phyloP scores from a whole-genome alignment of 1,284 basidiomycete species.

The Fomitopsis pinicola region DNA sequence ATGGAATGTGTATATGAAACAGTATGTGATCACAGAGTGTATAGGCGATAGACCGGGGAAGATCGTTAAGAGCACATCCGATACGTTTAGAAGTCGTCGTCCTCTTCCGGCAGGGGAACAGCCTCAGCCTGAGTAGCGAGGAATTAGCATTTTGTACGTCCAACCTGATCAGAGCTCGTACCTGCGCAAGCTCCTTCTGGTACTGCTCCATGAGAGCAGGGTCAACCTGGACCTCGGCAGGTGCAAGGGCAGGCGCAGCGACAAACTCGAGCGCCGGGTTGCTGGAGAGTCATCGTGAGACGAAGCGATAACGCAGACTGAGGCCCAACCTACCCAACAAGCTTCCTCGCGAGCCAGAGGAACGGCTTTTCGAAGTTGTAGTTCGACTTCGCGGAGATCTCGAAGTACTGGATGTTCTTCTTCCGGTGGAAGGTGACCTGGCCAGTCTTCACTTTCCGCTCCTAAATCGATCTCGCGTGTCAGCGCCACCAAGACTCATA shows the following conservation, averaged over 20 bases:
- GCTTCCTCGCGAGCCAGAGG: conserved; percentile 98
- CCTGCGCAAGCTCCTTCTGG: conserved; percentile 72
- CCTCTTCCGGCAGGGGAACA: conserved; percentile 77
- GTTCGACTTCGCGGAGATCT: conserved; percentile 99
- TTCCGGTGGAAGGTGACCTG: conserved; percentile 99
- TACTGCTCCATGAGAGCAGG: conserved; percentile 80
- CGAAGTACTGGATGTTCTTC: conserved; percentile 99
- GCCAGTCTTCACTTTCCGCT: conserved; percentile 99
- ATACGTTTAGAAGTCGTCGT: conserved; percentile 49
- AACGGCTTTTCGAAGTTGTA: conserved; percentile 99
- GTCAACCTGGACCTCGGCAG: conserved; percentile 91
- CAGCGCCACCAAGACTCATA: background rate
- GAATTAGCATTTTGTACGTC: conserved; percentile 1
- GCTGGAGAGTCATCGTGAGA: conserved; percentile 33
- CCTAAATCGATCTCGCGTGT: conserved; percentile 44
- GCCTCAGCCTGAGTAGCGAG: conserved; percentile 51
- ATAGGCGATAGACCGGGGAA: conserved; percentile 13
- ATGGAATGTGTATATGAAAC: conserved; percentile 21
- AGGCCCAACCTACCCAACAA: conserved; percentile 77
- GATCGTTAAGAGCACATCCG: conserved; percentile 12
- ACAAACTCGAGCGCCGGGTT: conserved; percentile 93
- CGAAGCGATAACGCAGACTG: background rate
- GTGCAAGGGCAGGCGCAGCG: conserved; percentile 93
- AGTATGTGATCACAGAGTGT: conserved; percentile 20
- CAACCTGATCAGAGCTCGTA: conserved; percentile 28